Evolutionary conservation across 1,139 yeast genomes (phyloP).

Genomic region (Taiozyma sp.): DNA sequence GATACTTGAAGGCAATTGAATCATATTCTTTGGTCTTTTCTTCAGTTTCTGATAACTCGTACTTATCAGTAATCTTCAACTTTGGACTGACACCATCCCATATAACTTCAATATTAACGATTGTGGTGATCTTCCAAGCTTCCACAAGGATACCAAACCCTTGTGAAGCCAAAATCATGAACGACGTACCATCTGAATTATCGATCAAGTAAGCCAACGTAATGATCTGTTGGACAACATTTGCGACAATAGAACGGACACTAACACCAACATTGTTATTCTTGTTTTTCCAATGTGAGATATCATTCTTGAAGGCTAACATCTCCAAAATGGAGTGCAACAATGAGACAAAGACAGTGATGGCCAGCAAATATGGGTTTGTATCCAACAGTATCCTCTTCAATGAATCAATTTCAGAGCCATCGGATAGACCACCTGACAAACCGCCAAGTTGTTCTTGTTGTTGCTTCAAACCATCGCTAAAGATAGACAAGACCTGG

Average conservation of each 20-base stretch:
- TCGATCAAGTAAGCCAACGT: slow-evolving; percentile 34
- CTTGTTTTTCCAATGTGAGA: slow-evolving; percentile 34
- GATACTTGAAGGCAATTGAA: slow-evolving; percentile 34
- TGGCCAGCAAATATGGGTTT: slow-evolving; percentile 30
- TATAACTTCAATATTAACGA: slow-evolving; percentile 27
- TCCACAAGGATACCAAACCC: slow-evolving; percentile 36
- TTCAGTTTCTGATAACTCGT: slow-evolving; percentile 32
- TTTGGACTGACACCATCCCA: slow-evolving; percentile 15
- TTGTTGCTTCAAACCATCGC: slow-evolving; percentile 28
- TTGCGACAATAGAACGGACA: slow-evolving; percentile 35
- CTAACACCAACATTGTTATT: slow-evolving; percentile 36
- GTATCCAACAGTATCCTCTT: slow-evolving; percentile 34
- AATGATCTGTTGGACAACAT: slow-evolving; percentile 35
- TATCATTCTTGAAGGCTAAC: slow-evolving; percentile 36
- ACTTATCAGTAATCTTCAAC: slow-evolving; percentile 29
- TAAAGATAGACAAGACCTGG: slow-evolving; percentile 27
- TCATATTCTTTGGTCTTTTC: slow-evolving; percentile 37
- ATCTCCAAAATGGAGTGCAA: slow-evolving; percentile 34
- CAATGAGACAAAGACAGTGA: slow-evolving; percentile 31
- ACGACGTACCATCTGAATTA: slow-evolving; percentile 35
- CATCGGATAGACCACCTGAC: slow-evolving; percentile 19
- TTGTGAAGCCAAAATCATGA: slow-evolving; percentile 33
- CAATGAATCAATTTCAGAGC: slow-evolving; percentile 31
- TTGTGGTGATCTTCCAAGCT: slow-evolving; percentile 38
- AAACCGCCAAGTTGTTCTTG: slow-evolving; percentile 17